These are phyloP conservation scores for Ustilago lituana DNA, from an alignment of 1,284 basidiomycete species.

Conservation along the genomic window DNA sequence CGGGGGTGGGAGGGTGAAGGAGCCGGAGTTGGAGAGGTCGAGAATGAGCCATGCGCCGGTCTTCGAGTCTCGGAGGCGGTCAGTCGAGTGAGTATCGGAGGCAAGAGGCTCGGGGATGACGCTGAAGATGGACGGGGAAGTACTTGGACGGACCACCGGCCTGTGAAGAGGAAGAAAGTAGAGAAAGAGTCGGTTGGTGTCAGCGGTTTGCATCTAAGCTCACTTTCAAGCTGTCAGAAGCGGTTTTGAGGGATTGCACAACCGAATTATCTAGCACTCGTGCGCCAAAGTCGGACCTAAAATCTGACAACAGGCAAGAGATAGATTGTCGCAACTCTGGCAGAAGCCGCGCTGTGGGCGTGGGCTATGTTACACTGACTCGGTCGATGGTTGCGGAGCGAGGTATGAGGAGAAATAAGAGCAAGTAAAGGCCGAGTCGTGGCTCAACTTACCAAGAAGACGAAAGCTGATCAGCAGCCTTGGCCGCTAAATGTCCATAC, in stretches of 20 bases:
- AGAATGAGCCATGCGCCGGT: slow-evolving; percentile 25
- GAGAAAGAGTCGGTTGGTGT: not conserved
- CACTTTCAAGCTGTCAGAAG: no score
- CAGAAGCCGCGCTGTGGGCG: no score
- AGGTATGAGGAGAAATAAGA: no score
- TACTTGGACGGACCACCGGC: slow-evolving; percentile 20
- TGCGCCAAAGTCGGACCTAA: no score
- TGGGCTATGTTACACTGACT: not conserved
- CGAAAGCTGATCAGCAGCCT: slow-evolving; percentile 47
- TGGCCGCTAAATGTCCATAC: slow-evolving; percentile 49
- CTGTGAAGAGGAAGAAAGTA: slow-evolving; percentile 1
- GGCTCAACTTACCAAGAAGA: slow-evolving; percentile 34
- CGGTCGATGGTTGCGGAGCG: no score
- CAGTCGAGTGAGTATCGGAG: no score
- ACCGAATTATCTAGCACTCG: no score
- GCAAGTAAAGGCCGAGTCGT: no score
- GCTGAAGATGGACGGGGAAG: slow-evolving; percentile 18
- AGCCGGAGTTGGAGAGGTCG: slow-evolving; percentile 15
- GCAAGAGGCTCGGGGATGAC: not conserved
- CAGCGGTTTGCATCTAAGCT: no score
- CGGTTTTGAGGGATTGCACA: no score
- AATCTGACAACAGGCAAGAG: no score
- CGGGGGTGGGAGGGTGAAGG: slow-evolving; percentile 20
- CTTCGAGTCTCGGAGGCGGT: slow-evolving; percentile 15
- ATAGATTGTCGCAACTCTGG: not conserved